Percentiles rank a stretch among this genome's conserved stretches.
These are phyloP conservation scores for Emericellopsis terricola DNA, from an alignment of 495 filamentous ascomycete genomes.

Conservation along the genomic window DNA sequence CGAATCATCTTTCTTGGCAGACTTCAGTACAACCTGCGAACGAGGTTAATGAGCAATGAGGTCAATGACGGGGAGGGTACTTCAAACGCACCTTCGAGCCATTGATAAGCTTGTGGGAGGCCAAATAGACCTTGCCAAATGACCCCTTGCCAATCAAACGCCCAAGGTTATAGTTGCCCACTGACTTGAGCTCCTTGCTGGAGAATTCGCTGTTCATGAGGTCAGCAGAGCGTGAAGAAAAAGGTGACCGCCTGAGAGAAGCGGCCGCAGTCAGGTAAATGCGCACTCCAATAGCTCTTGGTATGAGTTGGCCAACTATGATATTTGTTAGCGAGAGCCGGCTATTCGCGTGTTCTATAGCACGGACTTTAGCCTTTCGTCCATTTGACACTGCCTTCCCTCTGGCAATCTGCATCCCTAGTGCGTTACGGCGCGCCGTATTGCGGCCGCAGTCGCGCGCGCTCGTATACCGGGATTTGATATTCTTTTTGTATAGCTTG, in stretches of 20 bases:
- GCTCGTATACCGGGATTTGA: no score
- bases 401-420: conserved; percentile 43
- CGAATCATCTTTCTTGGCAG: conserved; percentile 84
- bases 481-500: no score
- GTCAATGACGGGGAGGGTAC: no score
- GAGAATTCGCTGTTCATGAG: conserved; percentile 63
- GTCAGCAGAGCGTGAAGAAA: conserved; percentile 2
- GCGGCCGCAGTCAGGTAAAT: conserved; percentile 5
- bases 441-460: no score
- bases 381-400: conserved; percentile 75
- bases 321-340: conserved; percentile 3
- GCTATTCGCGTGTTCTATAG: no score
- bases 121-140: conserved; percentile 96
- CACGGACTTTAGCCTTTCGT: conserved; percentile 85
- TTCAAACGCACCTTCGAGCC: conserved; percentile 77
- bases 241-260: not conserved
- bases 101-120: conserved; percentile 94
- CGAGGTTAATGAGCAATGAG: not conserved
- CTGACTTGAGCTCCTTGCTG: conserved; percentile 71
- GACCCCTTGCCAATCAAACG: conserved; percentile 90
- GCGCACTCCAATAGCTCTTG: conserved; percentile 89
- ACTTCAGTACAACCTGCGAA: conserved; percentile 91
- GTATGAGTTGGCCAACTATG: conserved; percentile 91
- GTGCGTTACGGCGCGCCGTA: no score
- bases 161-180: conserved; percentile 88